Percentiles rank a stretch among this genome's conserved stretches.
Evolutionary conservation across 495 filamentous ascomycete species (phyloP).

Genomic region (Penicillium verhagenii): DNA sequence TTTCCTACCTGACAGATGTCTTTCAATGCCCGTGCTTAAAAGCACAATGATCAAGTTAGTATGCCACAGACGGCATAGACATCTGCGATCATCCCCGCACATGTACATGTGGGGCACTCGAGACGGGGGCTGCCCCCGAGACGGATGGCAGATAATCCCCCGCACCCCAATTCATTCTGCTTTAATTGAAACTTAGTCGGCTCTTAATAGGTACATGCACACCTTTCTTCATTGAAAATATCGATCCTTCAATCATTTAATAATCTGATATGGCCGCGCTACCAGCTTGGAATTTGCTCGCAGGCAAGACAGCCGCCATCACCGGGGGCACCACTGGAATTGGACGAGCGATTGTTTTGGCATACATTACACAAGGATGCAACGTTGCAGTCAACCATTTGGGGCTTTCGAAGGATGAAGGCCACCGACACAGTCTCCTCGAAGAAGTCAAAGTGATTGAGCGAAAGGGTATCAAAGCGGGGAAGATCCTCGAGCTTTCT

Average conservation of each 20-base stretch:
- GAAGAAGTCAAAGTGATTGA: conserved; percentile 38
- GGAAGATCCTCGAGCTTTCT: conserved; percentile 51
- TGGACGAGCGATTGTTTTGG: conserved; percentile 67
- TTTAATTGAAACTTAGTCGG: too few relatives aligned
- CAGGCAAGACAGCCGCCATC: conserved; percentile 64
- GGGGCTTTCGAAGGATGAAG: conserved; percentile 45
- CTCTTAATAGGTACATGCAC: too few relatives aligned
- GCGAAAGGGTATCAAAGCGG: conserved; percentile 46
- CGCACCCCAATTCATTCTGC: background rate
- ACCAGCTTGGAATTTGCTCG: conserved; percentile 37
- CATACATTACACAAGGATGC: conserved; percentile 58
- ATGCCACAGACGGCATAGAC: too few relatives aligned
- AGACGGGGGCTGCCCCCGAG: background rate
- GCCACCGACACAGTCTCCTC: conserved; percentile 49
- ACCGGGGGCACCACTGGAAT: conserved; percentile 72
- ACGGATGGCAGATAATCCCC: background rate
- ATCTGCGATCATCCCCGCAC: background rate
- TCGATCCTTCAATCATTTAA: background rate
- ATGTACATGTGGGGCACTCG: background rate
- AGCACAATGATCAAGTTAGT: too few relatives aligned
- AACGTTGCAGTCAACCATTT: conserved; percentile 67
- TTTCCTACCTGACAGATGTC: too few relatives aligned
- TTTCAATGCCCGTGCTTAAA: too few relatives aligned
- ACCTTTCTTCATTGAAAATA: background rate
- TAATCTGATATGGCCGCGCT: conserved; percentile 12